Evolutionary conservation across 495 filamentous ascomycete species (phyloP).

Genomic region (Aspergillus steynii): DNA sequence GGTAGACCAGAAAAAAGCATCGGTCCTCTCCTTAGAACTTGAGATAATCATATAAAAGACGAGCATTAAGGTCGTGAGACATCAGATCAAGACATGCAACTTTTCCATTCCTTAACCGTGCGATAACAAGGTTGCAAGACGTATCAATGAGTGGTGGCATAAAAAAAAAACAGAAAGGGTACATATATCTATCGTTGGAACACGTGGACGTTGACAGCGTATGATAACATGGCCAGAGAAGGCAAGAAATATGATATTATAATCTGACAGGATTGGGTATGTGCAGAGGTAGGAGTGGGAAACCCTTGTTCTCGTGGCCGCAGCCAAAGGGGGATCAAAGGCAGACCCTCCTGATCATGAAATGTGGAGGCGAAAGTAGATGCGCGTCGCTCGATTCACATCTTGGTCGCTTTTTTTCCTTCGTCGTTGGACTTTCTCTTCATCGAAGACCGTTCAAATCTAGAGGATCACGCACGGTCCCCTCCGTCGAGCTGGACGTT

Average conservation of each 20-base stretch:
- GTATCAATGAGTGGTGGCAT: constrained; percentile 8
- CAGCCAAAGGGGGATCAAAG: neutral
- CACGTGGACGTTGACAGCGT: constrained; percentile 23
- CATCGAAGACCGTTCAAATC: constrained; percentile 8
- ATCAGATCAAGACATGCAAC: constrained; percentile 11
- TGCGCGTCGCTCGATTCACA: neutral
- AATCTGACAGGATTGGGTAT: constrained; percentile 12
- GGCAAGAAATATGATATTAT: constrained; percentile 2
- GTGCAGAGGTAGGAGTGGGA: constrained; percentile 11
- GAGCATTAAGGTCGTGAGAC: neutral
- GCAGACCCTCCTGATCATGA: neutral
- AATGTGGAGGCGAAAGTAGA: neutral
- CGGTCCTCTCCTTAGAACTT: neutral
- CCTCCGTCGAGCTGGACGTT: constrained; percentile 30
- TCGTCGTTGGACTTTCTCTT: constrained; percentile 5
- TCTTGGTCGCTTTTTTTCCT: neutral
- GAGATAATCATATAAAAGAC: neutral
- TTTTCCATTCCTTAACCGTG: constrained; percentile 14
- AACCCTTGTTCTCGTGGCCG: neutral
- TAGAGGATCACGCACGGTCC: constrained; percentile 48
- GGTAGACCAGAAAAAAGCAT: neutral
- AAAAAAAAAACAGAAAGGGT: constrained; percentile 18
- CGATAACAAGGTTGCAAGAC: constrained; percentile 9
- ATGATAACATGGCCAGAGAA: constrained; percentile 15
- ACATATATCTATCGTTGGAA: constrained; percentile 28